A percentile compares a stretch with the other conserved stretches of the same genome.
These are phyloP conservation scores for Acanthamoeba sp. DNA, from an alignment of 208 protist species.

Conservation along the genomic window DNA sequence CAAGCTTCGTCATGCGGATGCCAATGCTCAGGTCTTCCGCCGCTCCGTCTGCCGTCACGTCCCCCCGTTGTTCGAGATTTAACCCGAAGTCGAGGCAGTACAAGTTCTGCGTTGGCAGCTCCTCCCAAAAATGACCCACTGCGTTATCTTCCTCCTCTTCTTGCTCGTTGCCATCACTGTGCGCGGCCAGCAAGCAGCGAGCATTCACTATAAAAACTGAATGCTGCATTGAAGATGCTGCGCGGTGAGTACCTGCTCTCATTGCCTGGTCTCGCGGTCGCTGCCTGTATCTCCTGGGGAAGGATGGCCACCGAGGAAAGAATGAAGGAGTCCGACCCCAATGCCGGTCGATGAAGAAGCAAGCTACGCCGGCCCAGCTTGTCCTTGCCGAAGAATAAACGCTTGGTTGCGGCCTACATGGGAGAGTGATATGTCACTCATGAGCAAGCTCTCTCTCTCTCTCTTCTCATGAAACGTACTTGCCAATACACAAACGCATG, in stretches of 20 bases:
- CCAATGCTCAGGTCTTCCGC: neutral
- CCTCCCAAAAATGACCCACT: constrained; percentile 31
- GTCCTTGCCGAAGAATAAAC: constrained; percentile 80
- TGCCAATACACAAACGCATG: constrained; percentile 69
- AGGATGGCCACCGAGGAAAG: constrained; percentile 73
- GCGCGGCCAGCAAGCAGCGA: no score
- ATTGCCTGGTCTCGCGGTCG: neutral
- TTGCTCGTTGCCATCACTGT: neutral
- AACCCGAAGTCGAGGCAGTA: constrained; percentile 19
- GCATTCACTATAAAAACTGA: no score
- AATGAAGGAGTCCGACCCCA: neutral
- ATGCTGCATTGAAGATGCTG: no score
- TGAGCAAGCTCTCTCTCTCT: no score
- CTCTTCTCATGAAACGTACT: neutral
- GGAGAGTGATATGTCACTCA: neutral
- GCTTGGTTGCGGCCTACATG: neutral
- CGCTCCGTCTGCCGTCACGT: neutral
- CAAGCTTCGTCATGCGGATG: neutral
- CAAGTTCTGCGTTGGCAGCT: neutral
- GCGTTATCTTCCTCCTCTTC: constrained; percentile 21
- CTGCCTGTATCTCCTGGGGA: neutral
- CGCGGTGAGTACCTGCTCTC: neutral
- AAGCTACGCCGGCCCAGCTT: constrained; percentile 80
- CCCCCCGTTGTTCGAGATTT: neutral
- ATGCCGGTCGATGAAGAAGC: constrained; percentile 52